Evolutionary conservation across 1,284 basidiomycete species (phyloP).

Genomic region (Flammula alnicola): DNA sequence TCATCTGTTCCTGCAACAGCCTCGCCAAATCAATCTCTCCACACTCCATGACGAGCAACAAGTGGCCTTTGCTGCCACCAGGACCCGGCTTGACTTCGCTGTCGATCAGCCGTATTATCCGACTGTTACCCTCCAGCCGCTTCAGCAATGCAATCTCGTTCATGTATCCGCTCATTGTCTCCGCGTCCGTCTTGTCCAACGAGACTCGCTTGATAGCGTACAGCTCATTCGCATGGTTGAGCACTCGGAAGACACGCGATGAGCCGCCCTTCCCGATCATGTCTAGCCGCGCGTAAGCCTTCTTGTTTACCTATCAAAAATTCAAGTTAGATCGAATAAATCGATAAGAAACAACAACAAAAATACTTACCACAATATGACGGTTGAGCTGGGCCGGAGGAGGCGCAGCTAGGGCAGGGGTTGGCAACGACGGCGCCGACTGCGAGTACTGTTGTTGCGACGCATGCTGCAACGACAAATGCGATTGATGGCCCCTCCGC

Average conservation of each 20-base stretch:
- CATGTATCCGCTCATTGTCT: conserved; percentile 90
- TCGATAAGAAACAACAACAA: background rate
- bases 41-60: conserved; percentile 92
- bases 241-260: conserved; percentile 91
- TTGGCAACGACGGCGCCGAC: conserved; percentile 24
- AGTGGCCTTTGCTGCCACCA: conserved; percentile 67
- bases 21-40: conserved; percentile 90
- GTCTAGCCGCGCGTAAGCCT: conserved; percentile 81
- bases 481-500: conserved; percentile 31
- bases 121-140: conserved; percentile 83
- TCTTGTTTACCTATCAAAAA: conserved; percentile 73
- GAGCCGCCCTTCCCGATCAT: conserved; percentile 91
- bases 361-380: conserved; percentile 41
- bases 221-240: conserved; percentile 76
- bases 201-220: conserved; percentile 90
- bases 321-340: conserved; percentile 1
- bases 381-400: conserved; percentile 34
- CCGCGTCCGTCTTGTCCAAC: conserved; percentile 83
- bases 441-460: conserved; percentile 34
- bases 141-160: conserved; percentile 92
- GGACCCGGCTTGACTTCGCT: conserved; percentile 74
- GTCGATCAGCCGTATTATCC: conserved; percentile 89
- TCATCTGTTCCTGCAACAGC: conserved; percentile 81
- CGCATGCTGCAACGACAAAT: conserved; percentile 29
- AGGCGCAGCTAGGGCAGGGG: conserved; percentile 26